Evolutionary conservation across 1,284 basidiomycete genomes (phyloP).

Genomic region (Coniferiporia sulphurascens): DNA sequence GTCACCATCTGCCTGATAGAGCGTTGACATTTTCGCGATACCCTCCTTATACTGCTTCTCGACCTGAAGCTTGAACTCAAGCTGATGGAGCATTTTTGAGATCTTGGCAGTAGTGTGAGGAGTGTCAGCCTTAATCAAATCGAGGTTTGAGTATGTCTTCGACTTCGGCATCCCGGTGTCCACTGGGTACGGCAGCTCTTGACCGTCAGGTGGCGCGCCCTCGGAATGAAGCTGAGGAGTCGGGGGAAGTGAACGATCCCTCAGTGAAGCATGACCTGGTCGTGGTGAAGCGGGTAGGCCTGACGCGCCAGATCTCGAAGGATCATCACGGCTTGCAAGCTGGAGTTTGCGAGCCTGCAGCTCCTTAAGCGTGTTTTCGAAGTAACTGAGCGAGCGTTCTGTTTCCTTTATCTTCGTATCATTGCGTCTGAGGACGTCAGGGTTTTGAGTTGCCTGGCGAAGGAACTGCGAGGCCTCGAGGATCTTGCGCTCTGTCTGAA

Average conservation of each 20-base stretch:
- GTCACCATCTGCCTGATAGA: constrained; percentile 94
- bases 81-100: constrained; percentile 95
- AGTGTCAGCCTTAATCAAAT: constrained; percentile 97
- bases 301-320: constrained; percentile 42
- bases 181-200: constrained; percentile 34
- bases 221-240: constrained; percentile 49
- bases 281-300: constrained; percentile 26
- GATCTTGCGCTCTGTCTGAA: constrained; percentile 89
- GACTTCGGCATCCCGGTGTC: constrained; percentile 41
- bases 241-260: constrained; percentile 35
- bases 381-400: constrained; percentile 81
- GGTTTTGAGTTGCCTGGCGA: constrained; percentile 79
- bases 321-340: constrained; percentile 52
- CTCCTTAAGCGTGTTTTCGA: constrained; percentile 82
- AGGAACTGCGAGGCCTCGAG: constrained; percentile 82
- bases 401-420: constrained; percentile 89
- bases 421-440: constrained; percentile 76
- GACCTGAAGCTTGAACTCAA: constrained; percentile 98
- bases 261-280: constrained; percentile 25
- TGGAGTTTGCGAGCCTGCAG: constrained; percentile 73
- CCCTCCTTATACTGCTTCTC: constrained; percentile 98
- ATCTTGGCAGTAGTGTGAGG: constrained; percentile 97
- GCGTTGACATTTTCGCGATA: constrained; percentile 97
- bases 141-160: constrained; percentile 74
- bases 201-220: constrained; percentile 33